Base-by-base conservation (phyloP, 306 rosid species). In the Dalbergia cultrata region DNA sequence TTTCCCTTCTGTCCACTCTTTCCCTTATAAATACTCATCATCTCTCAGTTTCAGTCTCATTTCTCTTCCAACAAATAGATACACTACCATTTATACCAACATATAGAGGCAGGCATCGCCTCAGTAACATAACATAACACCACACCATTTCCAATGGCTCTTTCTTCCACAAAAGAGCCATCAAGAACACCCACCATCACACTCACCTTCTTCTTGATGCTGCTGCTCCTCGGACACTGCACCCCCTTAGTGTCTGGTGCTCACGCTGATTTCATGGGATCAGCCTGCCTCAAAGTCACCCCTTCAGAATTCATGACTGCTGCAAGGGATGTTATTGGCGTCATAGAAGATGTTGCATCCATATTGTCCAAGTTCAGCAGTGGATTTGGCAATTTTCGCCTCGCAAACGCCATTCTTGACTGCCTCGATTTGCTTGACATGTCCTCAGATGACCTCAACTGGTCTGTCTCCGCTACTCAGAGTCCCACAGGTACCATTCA, bases 391-490 rank as follows among this genome's bases (percentile, higher is more conserved):
- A 83, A 89, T 62, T 81, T 79, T 7, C 95, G 90, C 12, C 83
- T 87, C 62, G 73, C 97, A 8, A 83, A 72, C 18, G 97, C 98
- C 86, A 63, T 94, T 72, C 78, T 83, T 6, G 96, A 92, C 82
- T 94, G 98, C 72, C 76, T 90, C 5, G 95, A 92, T 19, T 84
- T 94, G 70, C 89, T 94, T 2, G 94, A 94, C 21, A 62, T 80
- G 67, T 87, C 97, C 31, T 44, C 82, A 4, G 95, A 94, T 5
- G 87, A 73, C 43, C 81, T 92, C 69, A 39, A 26, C 9, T 83
- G 92, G 94, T 66, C 98, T 5, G 52, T 83, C 57, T 86, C 95
- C 52, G 95, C 94, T 4, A 33, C 91, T 22, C 82, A 88, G 62
- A 88, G 56, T 67, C 90, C 90, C 18, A 74, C 75, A 8, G 95